These are phyloP conservation scores for Boletus patriciae DNA, from an alignment of 768 basidiomycete genomes.

Conservation along the genomic window DNA sequence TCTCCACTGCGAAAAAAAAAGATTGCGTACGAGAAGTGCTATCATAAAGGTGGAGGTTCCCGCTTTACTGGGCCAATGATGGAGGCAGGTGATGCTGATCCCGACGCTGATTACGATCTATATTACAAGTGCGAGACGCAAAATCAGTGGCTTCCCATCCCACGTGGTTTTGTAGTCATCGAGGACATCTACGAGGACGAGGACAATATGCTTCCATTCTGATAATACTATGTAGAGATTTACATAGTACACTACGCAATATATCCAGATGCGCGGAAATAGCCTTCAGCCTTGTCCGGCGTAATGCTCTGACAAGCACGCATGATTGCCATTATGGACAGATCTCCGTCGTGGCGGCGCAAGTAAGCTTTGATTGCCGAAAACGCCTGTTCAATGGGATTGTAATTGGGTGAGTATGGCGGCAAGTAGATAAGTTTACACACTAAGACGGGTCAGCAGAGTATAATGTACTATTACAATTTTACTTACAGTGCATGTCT, in stretches of 20 bases:
- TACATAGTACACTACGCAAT: not conserved
- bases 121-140: not conserved
- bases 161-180: not conserved
- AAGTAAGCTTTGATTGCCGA: not conserved
- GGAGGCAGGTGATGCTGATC: not conserved
- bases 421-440: slow-evolving; percentile 31
- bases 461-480: not conserved
- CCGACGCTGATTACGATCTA: not conserved
- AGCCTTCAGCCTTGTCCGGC: not conserved
- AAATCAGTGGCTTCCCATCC: slow-evolving; percentile 6
- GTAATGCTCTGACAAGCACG: slow-evolving; percentile 3
- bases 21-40: slow-evolving; percentile 1
- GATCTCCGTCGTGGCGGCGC: not conserved
- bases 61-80: not conserved
- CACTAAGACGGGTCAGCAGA: not conserved
- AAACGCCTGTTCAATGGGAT: slow-evolving; percentile 23
- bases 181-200: not conserved
- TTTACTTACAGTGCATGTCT: slow-evolving; percentile 24
- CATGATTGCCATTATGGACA: not conserved
- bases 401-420: slow-evolving; percentile 15
- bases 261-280: slow-evolving; percentile 6
- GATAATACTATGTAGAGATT: no score
- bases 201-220: not conserved
- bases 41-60: not conserved
- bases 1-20: not conserved